A percentile compares a stretch with the other conserved stretches of the same genome.
Conservation (phyloP, 306 rosid species). For the Acmispon strigosus region DNA sequence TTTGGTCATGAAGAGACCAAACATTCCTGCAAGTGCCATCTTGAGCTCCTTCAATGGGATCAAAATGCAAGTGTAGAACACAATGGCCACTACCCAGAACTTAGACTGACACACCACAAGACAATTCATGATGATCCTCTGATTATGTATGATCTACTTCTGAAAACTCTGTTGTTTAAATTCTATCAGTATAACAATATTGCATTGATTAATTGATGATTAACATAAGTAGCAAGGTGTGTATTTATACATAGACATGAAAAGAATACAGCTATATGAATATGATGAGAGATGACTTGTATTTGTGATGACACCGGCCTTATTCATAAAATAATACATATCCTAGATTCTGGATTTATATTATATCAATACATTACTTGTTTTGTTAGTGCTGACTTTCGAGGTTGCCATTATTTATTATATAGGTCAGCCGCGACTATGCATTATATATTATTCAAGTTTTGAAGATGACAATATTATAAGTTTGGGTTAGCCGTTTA, state of each 20-base stretch:
- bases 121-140: slow-evolving; percentile 37
- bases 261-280: neutral
- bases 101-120: slow-evolving; percentile 37
- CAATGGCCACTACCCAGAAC: slow-evolving; percentile 34
- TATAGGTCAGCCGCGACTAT: too few species aligned
- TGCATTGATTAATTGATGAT: slow-evolving; percentile 2
- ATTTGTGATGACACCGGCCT: slow-evolving; percentile 19
- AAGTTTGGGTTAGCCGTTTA: too few species aligned
- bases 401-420: too few species aligned
- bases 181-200: neutral
- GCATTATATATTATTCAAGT: neutral
- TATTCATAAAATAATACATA: slow-evolving; percentile 2
- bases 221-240: neutral
- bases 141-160: too few species aligned
- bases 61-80: slow-evolving; percentile 60
- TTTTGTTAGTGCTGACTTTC: slow-evolving; percentile 35
- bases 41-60: slow-evolving; percentile 53
- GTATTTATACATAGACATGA: neutral
- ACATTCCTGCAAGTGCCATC: slow-evolving; percentile 18
- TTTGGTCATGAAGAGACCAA: neutral
- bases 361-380: neutral
- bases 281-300: neutral
- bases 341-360: slow-evolving; percentile 20
- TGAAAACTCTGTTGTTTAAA: neutral
- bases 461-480: too few species aligned